A percentile compares a stretch with the other conserved stretches of the same genome.
These are phyloP conservation scores for Syncephalastrum racemosum DNA, from an alignment of 371 early-diverging fungal genomes.

Conservation along the genomic window DNA sequence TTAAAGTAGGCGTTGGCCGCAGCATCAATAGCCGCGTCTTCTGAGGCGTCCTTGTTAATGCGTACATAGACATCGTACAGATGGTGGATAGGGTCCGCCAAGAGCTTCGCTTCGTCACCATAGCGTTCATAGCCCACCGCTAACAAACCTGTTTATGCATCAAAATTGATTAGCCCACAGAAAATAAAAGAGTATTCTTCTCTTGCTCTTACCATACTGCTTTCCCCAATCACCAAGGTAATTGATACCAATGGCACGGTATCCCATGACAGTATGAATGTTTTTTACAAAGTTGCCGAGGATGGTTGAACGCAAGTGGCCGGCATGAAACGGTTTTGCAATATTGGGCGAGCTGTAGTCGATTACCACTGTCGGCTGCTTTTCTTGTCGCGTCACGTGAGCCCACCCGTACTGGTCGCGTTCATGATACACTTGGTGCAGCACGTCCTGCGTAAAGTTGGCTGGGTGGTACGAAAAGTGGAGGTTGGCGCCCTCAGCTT, in stretches of 20 bases:
- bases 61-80: constrained; percentile 95
- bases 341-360: constrained; percentile 99
- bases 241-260: constrained; percentile 88
- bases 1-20: constrained; percentile 90
- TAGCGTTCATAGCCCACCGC: constrained; percentile 91
- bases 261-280: constrained; percentile 85
- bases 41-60: constrained; percentile 71
- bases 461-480: constrained; percentile 66
- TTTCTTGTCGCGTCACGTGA: constrained; percentile 5
- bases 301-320: constrained; percentile 98
- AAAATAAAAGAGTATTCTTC: neutral
- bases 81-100: constrained; percentile 91
- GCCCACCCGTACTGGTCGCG: constrained; percentile 34
- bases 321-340: constrained; percentile 99
- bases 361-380: constrained; percentile 65
- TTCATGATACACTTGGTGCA: constrained; percentile 47
- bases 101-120: constrained; percentile 77
- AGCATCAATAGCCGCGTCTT: constrained; percentile 62
- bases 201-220: constrained; percentile 79
- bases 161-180: neutral
- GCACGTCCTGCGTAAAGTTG: constrained; percentile 48
- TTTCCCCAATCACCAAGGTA: constrained; percentile 99
- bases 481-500: constrained; percentile 68
- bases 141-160: constrained; percentile 62
- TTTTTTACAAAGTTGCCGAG: constrained; percentile 96